Percentiles rank a stretch among this genome's conserved stretches.
These are phyloP conservation scores for Pseudonitzschia delicatissima DNA, from an alignment of 108 stramenopile genomes.

Conservation along the genomic window DNA sequence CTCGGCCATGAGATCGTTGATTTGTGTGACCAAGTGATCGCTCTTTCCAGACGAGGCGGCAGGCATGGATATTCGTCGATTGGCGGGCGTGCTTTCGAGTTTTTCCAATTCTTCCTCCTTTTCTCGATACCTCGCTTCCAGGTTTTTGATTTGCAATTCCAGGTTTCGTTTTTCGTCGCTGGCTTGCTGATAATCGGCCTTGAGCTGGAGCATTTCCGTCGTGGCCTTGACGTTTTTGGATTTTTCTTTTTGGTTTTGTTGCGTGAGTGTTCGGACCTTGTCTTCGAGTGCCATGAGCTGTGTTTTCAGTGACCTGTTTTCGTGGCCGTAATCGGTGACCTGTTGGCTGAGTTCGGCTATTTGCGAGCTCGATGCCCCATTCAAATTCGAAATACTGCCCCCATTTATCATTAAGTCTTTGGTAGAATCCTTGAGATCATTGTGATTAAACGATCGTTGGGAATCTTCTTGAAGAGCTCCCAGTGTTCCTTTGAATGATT, in stretches of 20 bases:
- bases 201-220: constrained; percentile 8
- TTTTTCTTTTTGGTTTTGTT: constrained; percentile 4
- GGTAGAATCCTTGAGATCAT: background rate
- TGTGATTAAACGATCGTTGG: background rate
- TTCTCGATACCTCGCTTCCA: background rate
- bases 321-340: background rate
- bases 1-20: background rate
- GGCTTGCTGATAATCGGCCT: background rate
- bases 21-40: background rate
- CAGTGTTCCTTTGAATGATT: too few relatives aligned
- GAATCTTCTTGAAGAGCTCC: too few relatives aligned
- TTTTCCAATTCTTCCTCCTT: background rate
- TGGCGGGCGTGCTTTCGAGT: background rate
- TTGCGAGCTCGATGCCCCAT: background rate
- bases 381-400: background rate
- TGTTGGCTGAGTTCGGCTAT: background rate
- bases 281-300: background rate
- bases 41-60: background rate
- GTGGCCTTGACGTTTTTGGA: constrained; percentile 8
- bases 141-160: background rate
- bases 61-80: background rate
- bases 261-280: background rate
- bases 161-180: background rate
- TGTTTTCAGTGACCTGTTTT: background rate
- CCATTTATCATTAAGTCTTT: background rate